phyloP scores from a whole-genome alignment of 352 stramenopile genomes.

The Phytophthora pistaciae region DNA sequence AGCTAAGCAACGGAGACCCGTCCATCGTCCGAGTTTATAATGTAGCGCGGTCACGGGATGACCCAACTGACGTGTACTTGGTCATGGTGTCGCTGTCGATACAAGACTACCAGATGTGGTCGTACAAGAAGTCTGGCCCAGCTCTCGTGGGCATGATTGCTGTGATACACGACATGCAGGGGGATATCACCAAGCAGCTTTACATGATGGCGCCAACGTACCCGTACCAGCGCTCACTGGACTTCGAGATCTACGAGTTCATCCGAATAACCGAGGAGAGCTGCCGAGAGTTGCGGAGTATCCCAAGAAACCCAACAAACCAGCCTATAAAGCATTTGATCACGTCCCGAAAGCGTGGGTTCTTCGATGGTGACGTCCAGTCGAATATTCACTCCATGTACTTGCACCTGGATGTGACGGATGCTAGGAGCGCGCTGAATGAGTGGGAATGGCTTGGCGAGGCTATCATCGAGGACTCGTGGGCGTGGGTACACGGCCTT shows the following conservation, averaged over 20 bases:
- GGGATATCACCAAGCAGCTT: conserved; percentile 18
- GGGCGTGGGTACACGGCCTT: conserved; percentile 47
- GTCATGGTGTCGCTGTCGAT: conserved; percentile 32
- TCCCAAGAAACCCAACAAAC: conserved; percentile 1
- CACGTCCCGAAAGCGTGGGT: conserved; percentile 35
- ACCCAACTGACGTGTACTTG: conserved; percentile 25
- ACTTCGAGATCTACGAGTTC: conserved; percentile 41
- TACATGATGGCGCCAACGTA: conserved; percentile 39
- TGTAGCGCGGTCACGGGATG: conserved; percentile 12
- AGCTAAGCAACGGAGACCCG: conserved; percentile 14
- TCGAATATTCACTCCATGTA: conserved; percentile 37
- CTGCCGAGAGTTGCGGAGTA: conserved; percentile 25
- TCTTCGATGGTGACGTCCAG: conserved; percentile 40
- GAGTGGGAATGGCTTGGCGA: conserved; percentile 23
- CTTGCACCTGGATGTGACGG: conserved; percentile 14
- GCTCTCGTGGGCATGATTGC: conserved; percentile 36
- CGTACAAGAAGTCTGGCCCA: conserved; percentile 30
- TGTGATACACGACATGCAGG: conserved; percentile 36
- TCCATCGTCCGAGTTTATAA: conserved; percentile 33
- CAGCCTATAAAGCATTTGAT: conserved; percentile 37
- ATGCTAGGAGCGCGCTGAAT: conserved; percentile 12
- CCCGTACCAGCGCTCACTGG: conserved; percentile 35
- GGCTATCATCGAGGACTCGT: conserved; percentile 36
- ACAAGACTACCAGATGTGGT: conserved; percentile 37
- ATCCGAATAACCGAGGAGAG: conserved; percentile 23